Base-by-base conservation (phyloP, 352 stramenopile species). In the Pythium phragmitis region DNA sequence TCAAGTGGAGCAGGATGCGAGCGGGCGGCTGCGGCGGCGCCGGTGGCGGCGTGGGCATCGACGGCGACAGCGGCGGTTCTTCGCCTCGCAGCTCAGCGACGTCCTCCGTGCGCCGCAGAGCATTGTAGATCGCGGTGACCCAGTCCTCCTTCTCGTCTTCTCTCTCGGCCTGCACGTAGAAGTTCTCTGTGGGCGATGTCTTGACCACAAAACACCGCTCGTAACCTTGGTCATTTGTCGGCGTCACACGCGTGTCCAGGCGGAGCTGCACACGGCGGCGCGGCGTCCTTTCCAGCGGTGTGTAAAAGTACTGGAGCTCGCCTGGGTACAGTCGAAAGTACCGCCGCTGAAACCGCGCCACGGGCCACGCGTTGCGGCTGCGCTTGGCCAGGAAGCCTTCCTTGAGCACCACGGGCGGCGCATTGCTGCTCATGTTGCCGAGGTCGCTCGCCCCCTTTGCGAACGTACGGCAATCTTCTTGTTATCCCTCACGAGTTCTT, bases 341-440 rank as follows among this genome's bases (percentile, higher is more conserved):
- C 30, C 82, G 71, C 12, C 75, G 70, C 33, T 82, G 74, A 72
- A 82, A 92, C 45, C 62, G 46, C 39, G 55, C 33, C 28, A 69
- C 47, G 7, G 57, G 55, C 47, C 57, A 59, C 17, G 54, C 36
- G 16, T 45, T 47, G 26, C 74, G 75, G 41, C 80, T 90, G 57
- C 78, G 81, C 64, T 92, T 92, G 60, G 74, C 76, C 36, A 92
- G 69, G 61, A 77, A 92, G 43, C 82, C 82, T 67, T 92, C 82
- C 62, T 89, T 88, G 58, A 92, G 67, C 65, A 84, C 82, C 37
- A 60, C 68, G 8, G 65, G 59, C 47, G 43, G 36, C 30, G 66
- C 63, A 30, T 70, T 47, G 54, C 61, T 56, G 48, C 57, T 65
- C 53, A 60, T 68, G 17, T 13, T 62, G n/a, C 21, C 37, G 41